Evolutionary conservation across 192 early-diverging fungal genomes (phyloP), one percentile per base, ranked within the genome.

Genomic region (Linnemannia exigua): DNA sequence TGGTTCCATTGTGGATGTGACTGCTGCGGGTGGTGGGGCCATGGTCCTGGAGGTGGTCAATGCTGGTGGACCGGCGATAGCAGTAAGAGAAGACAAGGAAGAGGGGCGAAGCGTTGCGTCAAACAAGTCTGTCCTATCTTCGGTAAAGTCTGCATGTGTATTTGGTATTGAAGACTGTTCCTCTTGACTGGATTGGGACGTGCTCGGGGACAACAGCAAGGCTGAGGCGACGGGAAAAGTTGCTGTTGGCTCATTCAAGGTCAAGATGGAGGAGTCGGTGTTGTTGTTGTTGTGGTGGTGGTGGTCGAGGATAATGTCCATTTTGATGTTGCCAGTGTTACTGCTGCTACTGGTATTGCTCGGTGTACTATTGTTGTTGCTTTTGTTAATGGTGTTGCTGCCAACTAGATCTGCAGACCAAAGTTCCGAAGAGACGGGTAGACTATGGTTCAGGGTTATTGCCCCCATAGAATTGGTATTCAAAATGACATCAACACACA

Each of bases 401-500:
- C 17, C 8, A 15, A 35, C 25, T 63, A 5, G 58, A 63, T 0
- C 58, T 63, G 58, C 28, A 63, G 58, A 25, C 58, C 58, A 63
- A 63, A 11, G 58, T 31, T 63, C 58, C 58, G 28, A 25, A 22
- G 68, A 41, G 31, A 41, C 38, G 68, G 68, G 68, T 37, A 37
- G 68, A 70, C 68, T 41, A 63, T 33, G 28, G 58, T 63, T 63
- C 28, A 63, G 58, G 58, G 58, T 63, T 63, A 63, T 63, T 63
- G 58, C 28, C 58, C 58, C 58, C 58, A 63, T 28, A 25, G 28
- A 63, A 25, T 8, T n/a, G 28, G 58, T 63, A 31, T 63, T 25
- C 58, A 63, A 25, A 63, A 63, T 63, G 28, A 63, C 58, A 63
- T 63, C 58, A 25, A 63, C 28, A 25, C 58, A 63, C n/a, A 63